Evolutionary conservation across 2,329 filamentous ascomycete species (phyloP).

Genomic region (Elsinoe batatas): DNA sequence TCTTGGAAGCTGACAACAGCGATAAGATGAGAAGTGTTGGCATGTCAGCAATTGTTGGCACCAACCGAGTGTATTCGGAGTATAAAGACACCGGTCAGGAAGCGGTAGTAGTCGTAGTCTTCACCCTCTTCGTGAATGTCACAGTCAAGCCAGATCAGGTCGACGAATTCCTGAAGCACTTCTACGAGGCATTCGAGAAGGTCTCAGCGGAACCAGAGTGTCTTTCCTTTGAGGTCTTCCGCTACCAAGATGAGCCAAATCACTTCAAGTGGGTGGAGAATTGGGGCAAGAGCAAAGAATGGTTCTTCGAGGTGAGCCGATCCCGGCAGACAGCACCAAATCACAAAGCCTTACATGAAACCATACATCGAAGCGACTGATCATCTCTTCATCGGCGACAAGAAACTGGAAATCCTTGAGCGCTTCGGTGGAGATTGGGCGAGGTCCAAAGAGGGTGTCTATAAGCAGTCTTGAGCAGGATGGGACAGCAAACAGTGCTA

Average conservation of each 20-base stretch:
- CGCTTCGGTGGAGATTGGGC: background rate
- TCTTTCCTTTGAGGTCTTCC: background rate
- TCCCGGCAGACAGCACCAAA: background rate
- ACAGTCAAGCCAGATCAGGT: background rate
- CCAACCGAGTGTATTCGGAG: too few species aligned
- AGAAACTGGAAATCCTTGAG: background rate
- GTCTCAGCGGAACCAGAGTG: background rate
- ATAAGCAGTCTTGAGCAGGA: background rate
- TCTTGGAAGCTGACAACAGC: too few species aligned
- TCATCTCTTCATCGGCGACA: background rate
- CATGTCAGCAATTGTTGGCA: too few species aligned
- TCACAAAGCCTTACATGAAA: constrained; percentile 1
- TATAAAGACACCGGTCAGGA: background rate
- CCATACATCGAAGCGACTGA: background rate
- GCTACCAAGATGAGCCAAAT: background rate
- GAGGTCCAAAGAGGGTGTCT: background rate
- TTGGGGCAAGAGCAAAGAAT: background rate
- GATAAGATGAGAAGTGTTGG: too few species aligned
- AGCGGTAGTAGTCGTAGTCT: background rate
- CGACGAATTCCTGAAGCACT: background rate
- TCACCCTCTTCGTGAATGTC: background rate
- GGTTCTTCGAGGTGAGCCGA: background rate
- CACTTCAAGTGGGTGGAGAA: background rate
- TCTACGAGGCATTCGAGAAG: background rate
- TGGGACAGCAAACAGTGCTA: background rate